A percentile compares a stretch with the other conserved stretches of the same genome.
phyloP scores from a whole-genome alignment of 441 rosid species.

The Biscutella laevigata region DNA sequence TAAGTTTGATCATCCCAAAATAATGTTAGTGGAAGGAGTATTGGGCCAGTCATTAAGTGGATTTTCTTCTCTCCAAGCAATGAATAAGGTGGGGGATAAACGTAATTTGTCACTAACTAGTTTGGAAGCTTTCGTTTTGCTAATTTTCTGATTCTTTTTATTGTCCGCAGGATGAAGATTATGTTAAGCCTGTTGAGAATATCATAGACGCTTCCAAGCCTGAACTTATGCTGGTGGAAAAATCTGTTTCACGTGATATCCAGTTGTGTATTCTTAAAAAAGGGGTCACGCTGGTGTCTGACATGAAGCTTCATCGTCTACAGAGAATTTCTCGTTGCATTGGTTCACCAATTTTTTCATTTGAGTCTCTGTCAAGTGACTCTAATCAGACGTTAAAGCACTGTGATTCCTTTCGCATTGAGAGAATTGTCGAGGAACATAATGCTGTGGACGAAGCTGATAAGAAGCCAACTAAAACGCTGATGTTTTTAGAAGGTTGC shows the following conservation, averaged over 20 bases:
- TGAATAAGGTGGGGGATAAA: conserved; percentile 50
- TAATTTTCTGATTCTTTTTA: conserved; percentile 22
- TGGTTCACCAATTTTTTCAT: conserved; percentile 58
- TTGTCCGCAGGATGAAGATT: conserved; percentile 51
- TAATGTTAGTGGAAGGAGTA: conserved; percentile 63
- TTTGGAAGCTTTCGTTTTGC: conserved; percentile 8
- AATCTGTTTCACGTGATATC: conserved; percentile 74
- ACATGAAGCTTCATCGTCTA: conserved; percentile 89
- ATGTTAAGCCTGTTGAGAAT: conserved; percentile 50
- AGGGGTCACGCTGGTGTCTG: conserved; percentile 76
- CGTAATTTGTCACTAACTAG: not conserved
- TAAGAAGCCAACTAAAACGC: conserved; percentile 69
- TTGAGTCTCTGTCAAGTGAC: conserved; percentile 46
- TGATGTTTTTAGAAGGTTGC: conserved; percentile 91
- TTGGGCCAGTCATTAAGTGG: conserved; percentile 72
- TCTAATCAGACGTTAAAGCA: conserved; percentile 60
- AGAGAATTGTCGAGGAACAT: conserved; percentile 79
- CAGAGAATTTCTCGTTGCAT: conserved; percentile 82
- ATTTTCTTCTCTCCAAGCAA: conserved; percentile 63
- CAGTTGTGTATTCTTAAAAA: conserved; percentile 64
- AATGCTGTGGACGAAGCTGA: conserved; percentile 55
- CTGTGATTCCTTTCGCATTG: conserved; percentile 76
- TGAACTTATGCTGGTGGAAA: conserved; percentile 86
- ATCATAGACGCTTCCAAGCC: conserved; percentile 60
- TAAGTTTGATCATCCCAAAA: conserved; percentile 57